Evolutionary conservation across 2,329 filamentous ascomycete species (phyloP).

Genomic region (Fusarium buharicum): DNA sequence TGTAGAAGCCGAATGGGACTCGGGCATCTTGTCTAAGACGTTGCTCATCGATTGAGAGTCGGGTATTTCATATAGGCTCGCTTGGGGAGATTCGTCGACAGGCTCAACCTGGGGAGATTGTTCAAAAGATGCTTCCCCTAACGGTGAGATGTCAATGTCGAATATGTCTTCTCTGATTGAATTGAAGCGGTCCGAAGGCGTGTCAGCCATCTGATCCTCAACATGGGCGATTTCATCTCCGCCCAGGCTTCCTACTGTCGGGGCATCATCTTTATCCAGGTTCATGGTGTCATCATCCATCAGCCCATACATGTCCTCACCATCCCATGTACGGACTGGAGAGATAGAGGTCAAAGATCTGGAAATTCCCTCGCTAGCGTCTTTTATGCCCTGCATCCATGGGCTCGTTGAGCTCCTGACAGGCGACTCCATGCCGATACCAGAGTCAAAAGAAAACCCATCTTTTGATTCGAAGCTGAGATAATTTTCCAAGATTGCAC

Average conservation of each 20-base stretch:
- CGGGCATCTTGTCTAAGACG: constrained; percentile 10
- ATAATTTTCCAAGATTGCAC: constrained; percentile 33
- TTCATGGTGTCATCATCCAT: not conserved
- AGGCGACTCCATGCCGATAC: constrained; percentile 31
- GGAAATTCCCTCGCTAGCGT: constrained; percentile 23
- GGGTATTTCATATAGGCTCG: not conserved
- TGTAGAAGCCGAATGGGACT: constrained; percentile 9
- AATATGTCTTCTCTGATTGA: not conserved
- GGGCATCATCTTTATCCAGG: not conserved
- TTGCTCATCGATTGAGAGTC: not conserved
- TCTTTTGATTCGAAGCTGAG: constrained; percentile 30
- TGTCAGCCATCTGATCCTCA: not conserved
- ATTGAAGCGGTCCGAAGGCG: not conserved
- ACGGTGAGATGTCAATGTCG: not conserved
- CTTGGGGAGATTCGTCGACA: not conserved
- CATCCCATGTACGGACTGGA: not conserved
- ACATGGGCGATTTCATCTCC: not conserved
- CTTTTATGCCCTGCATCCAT: constrained; percentile 28
- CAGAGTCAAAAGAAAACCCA: constrained; percentile 34
- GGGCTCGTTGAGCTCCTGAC: constrained; percentile 16
- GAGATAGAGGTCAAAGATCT: constrained; percentile 3
- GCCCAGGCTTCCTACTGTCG: not conserved
- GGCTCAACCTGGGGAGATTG: not conserved
- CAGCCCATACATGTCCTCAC: not conserved
- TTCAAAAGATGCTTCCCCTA: not conserved